Conservation (phyloP, 768 basidiomycete species). For the Gautieria morchelliformis region DNA sequence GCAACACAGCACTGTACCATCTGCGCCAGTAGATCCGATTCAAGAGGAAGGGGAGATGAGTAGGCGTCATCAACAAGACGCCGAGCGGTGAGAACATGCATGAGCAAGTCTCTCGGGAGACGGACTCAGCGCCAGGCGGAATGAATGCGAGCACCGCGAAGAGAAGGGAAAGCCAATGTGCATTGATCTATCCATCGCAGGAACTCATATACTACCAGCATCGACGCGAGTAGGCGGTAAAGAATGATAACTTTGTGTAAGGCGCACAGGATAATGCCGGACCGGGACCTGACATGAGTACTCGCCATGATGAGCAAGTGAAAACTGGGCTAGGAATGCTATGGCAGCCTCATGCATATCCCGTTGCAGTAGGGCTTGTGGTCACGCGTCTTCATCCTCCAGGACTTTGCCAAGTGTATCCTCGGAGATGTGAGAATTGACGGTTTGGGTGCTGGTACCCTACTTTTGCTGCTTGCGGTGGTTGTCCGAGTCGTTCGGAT, state of each 20-base stretch:
- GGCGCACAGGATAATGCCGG: slow-evolving; percentile 38
- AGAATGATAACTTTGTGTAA: slow-evolving; percentile 39
- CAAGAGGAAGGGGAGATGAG: slow-evolving; percentile 26
- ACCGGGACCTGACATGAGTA: slow-evolving; percentile 37
- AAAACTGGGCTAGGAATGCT: slow-evolving; percentile 33
- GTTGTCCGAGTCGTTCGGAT: slow-evolving; percentile 30
- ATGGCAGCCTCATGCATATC: slow-evolving; percentile 32
- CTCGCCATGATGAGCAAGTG: slow-evolving; percentile 35
- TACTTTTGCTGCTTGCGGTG: slow-evolving; percentile 29
- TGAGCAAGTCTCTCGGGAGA: slow-evolving; percentile 21
- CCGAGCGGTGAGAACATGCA: slow-evolving; percentile 35
- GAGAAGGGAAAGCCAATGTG: slow-evolving; percentile 42
- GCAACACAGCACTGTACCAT: slow-evolving; percentile 38
- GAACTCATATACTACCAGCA: slow-evolving; percentile 20
- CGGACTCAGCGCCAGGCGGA: slow-evolving; percentile 10
- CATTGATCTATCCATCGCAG: slow-evolving; percentile 29
- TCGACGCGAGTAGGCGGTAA: slow-evolving; percentile 29
- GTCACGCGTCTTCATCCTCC: slow-evolving; percentile 2
- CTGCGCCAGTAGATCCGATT: slow-evolving; percentile 20
- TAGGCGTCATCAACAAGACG: slow-evolving; percentile 38
- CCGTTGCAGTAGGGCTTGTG: slow-evolving; percentile 12
- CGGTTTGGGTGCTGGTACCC: slow-evolving; percentile 35
- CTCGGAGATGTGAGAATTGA: slow-evolving; percentile 30
- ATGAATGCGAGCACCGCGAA: slow-evolving; percentile 39
- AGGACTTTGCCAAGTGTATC: slow-evolving; percentile 15